phyloP scores from a whole-genome alignment of 129 eudicot genomes.

The carrot (Daucus carota) region DNA sequence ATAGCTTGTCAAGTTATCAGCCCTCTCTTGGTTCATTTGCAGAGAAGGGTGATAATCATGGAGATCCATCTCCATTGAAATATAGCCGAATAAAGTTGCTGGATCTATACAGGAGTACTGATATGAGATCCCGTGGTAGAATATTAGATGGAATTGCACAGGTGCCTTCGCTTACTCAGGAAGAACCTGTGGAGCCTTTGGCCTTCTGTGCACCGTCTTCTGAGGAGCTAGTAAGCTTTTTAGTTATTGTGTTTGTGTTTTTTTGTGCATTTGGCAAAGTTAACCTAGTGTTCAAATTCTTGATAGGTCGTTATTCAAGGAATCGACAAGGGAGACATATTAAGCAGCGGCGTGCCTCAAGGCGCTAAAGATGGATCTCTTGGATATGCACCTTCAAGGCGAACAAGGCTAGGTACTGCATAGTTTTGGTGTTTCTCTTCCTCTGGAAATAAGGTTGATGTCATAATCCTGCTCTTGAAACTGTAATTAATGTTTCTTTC shows the following conservation, averaged over 20 bases:
- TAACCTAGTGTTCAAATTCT: neutral
- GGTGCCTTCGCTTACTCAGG: conserved; percentile 76
- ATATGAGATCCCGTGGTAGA: conserved; percentile 30
- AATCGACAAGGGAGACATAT: conserved; percentile 81
- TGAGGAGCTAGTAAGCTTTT: conserved; percentile 62
- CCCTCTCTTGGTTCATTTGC: conserved; percentile 29
- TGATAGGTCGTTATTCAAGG: conserved; percentile 69
- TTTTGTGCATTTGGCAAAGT: neutral
- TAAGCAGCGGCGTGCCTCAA: conserved; percentile 84
- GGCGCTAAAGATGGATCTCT: conserved; percentile 63
- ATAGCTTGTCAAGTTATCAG: conserved; percentile 15
- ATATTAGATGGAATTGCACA: conserved; percentile 35
- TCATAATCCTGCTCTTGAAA: neutral
- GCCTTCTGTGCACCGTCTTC: conserved; percentile 63
- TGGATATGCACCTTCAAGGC: conserved; percentile 48
- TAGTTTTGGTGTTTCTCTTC: neutral
- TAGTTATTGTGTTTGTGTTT: neutral
- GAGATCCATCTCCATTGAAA: conserved; percentile 29
- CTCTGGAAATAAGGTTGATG: no score
- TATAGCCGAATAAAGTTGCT: conserved; percentile 72
- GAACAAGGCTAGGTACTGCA: conserved; percentile 55
- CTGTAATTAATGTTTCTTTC: no score
- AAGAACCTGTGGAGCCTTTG: conserved; percentile 68
- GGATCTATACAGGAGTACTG: conserved; percentile 62
- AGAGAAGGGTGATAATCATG: conserved; percentile 48